Base-by-base conservation (phyloP, 192 early-diverging fungal species). In the Coemansia sp. region DNA sequence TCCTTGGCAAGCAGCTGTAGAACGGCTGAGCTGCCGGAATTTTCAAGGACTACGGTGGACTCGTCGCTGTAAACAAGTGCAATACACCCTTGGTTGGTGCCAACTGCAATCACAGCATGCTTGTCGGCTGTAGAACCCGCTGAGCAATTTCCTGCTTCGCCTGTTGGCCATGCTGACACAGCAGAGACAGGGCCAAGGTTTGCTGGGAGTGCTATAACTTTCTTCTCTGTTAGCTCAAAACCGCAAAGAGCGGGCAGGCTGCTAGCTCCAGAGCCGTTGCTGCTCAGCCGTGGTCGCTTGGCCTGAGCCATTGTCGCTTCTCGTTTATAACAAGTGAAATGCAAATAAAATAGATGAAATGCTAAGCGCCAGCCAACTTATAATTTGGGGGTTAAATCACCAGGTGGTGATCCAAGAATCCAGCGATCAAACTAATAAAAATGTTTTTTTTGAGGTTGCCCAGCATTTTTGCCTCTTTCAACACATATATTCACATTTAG, bases 61-160 rank as follows among this genome's bases (percentile, higher is more conserved):
- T 57, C 53, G 31, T 67, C 65, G 51, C 17, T 38, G 50, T 64
- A 53, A 17, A 80, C 47, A 0, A 80, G 57, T 57, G 65, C 65
- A 54, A 68, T 60, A 41, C 68, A 62, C 17, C 77, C 77, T 0
- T 55, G 23, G 27, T 62, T 48, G 1, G 77, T 80, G 11, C 72
- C 77, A 47, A 80, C 35, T 1, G 62, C 77, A 27, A 80, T 26
- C 5, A 45, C 39, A 2, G 25, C 25, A 23, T 12, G 27, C 21
- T 23, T 56, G 16, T 45, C 17, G 26, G 23, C 25, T 17, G 26
- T 29, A 12, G 3, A 22, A 3, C 8, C 56, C 16, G 21, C 29
- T 22, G 43, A 26, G 27, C 3, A 22, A 16, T 11, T n/a, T 52
- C 9, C 26, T n/a, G 27, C 2, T n/a, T 53, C 19, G 16, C 19